Evolutionary conservation across 2,329 filamentous ascomycete genomes (phyloP), one percentile per base, ranked within the genome.

Genomic region (Malbranchea cinnamomea): DNA sequence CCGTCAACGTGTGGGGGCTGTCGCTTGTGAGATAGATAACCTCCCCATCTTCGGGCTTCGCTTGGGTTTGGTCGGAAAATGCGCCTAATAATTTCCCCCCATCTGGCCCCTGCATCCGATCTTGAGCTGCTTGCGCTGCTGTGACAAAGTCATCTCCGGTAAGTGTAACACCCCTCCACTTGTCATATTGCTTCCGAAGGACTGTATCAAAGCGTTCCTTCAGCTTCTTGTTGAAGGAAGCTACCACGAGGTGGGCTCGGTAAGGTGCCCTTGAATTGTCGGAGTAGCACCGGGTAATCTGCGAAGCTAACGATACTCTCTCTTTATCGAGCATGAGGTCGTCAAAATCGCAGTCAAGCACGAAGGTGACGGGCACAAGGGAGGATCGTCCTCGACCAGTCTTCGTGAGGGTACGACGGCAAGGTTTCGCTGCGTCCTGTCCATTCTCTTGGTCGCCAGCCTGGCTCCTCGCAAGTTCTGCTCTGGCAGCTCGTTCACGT

Each of bases 341-440:
- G 52, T 98, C 85, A 50, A 91, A 98, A 41, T 80, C 74, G 56
- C 87, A 95, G 59, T 98, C 89, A 38, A 98, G 61, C 35, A 98
- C 65, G 41, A 98, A 61, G 0, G 81, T 71, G 13, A 95, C 60
- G 2, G 85, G 84, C 0, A 91, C 67, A 33, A 73, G 68, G 28
- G 63, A 59, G 3, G 64, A 56, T 12, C 44, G 53, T 31, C 40
- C 41, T 23, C 44, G 40, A 29, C 46, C 30, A 10, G 14, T 27
- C 24, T 21, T 34, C 35, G 34, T 45, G 41, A 30, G 38, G 28
- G 33, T 50, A 48, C 30, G 22, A 18, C 37, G 31, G 21, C 43
- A 44, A 23, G 48, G 25, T 32, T 28, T 34, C 9, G 25, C 13
- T 28, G 23, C 32, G 14, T 22, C 24, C 29, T 42, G 43, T 26